Evolutionary conservation across 1,284 basidiomycete genomes (phyloP).

Genomic region (Ceratobasidium sp.): DNA sequence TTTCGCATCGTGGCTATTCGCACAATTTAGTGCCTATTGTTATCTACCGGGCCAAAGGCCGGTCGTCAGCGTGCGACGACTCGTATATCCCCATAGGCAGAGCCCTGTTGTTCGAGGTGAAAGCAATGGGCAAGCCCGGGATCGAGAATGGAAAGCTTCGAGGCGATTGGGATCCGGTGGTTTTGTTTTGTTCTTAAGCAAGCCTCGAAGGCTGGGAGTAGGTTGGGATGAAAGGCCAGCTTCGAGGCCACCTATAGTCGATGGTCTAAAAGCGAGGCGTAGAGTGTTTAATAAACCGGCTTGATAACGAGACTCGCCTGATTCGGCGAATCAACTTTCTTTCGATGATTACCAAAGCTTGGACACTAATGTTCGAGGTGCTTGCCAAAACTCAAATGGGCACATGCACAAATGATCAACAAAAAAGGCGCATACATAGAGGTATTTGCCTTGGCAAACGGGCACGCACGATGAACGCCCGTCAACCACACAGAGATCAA

Average conservation of each 20-base stretch:
- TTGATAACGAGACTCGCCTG: conserved; percentile 62
- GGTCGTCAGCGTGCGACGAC: too few relatives aligned
- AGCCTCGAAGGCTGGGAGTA: conserved; percentile 77
- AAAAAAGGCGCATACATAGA: conserved; percentile 70
- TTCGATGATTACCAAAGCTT: conserved; percentile 92
- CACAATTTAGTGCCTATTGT: too few relatives aligned
- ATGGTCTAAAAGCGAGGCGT: conserved; percentile 87
- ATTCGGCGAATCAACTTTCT: conserved; percentile 72
- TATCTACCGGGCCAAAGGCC: too few relatives aligned
- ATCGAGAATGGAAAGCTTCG: too few relatives aligned
- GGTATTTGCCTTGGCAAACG: conserved; percentile 82
- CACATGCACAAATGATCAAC: conserved; percentile 3
- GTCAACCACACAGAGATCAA: conserved; percentile 93
- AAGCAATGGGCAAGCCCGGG: too few relatives aligned
- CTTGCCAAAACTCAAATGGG: conserved; percentile 62
- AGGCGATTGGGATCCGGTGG: too few relatives aligned
- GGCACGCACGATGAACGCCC: conserved; percentile 95
- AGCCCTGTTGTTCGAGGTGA: too few relatives aligned
- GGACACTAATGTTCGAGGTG: conserved; percentile 98
- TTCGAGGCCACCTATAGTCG: conserved; percentile 89
- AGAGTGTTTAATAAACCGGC: conserved; percentile 94
- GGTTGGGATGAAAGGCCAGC: conserved; percentile 97
- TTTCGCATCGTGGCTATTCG: too few relatives aligned
- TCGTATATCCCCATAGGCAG: too few relatives aligned
- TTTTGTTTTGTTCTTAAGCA: conserved; percentile 55